Base-by-base conservation (phyloP, 2,329 filamentous ascomycete species). In the Thielaviopsis musarum region DNA sequence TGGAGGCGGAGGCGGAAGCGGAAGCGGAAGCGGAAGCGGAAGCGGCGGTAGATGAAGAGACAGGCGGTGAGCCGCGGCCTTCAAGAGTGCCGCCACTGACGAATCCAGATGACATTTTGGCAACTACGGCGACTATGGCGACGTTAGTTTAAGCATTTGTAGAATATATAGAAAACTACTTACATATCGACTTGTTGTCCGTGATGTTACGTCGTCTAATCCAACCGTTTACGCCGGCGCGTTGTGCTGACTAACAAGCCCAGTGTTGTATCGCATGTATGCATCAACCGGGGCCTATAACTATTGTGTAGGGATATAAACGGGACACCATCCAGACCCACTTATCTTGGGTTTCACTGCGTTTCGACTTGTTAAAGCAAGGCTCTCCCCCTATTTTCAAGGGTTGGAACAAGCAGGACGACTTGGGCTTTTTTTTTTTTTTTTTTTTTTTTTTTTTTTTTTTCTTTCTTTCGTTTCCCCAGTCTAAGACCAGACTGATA, bases 61-160 rank as follows among this genome's bases (percentile, higher is more conserved):
- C 30, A 71, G 9, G 64, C 10, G 34, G 7, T 22, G 58, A 28
- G 30, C 52, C 57, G 22, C 59, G 55, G n/a, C 61, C 65, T 59
- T 74, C 69, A 54, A 81, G 80, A 3, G 74, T 75, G 48, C 79
- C 79, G 48, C 72, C 75, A 0, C 78, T 80, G 19, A 82, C 72
- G 68, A 82, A 82, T 15, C 78, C 77, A 52, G 73, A 74, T 0
- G 77, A 70, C 78, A 80, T 81, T 52, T 45, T 63, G 3, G 24
- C 24, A 19, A 28, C 21, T 22, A 30, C 10, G 19, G 52, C 30
- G 19, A 6, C 26, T 28, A 28, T 7, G 7, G 26, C 26, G 26
- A 7, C 7, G 49, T 52, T 24, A 24, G 49, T 12, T 21, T 6
- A 10, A 13, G 19, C 10, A 52, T 3, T 21, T 3, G 21, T 9